These are phyloP conservation scores for Cordyceps javanica DNA, from an alignment of 2,329 filamentous ascomycete genomes.

Conservation along the genomic window DNA sequence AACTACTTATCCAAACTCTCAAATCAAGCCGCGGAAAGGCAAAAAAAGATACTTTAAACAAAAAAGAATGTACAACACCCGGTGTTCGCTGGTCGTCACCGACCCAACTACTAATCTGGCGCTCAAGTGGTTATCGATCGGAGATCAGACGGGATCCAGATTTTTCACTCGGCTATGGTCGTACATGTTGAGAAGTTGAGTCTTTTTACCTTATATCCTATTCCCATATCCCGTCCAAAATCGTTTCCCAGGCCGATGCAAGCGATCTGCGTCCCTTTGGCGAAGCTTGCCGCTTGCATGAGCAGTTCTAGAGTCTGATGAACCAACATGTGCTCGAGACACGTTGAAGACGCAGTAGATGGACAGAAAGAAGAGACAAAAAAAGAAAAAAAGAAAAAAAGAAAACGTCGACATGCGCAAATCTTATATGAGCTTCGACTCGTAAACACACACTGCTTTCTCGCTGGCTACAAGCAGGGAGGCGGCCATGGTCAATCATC, in stretches of 20 bases:
- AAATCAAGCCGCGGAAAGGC: too few relatives aligned
- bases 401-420: too few relatives aligned
- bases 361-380: too few relatives aligned
- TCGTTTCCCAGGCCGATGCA: not conserved
- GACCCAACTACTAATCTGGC: too few relatives aligned
- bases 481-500: too few relatives aligned
- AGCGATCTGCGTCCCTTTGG: too few relatives aligned
- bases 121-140: not conserved
- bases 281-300: not conserved
- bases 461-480: too few relatives aligned
- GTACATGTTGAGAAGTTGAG: not conserved
- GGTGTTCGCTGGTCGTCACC: constrained; percentile 1
- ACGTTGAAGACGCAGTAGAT: not conserved
- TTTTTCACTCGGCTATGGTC: not conserved
- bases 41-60: not conserved
- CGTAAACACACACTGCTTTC: too few relatives aligned
- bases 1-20: too few relatives aligned
- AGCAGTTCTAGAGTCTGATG: too few relatives aligned
- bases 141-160: not conserved
- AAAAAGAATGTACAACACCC: not conserved
- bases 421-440: too few relatives aligned
- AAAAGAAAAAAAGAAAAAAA: too few relatives aligned
- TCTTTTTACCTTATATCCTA: not conserved
- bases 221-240: not conserved
- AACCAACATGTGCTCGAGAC: not conserved